These are phyloP conservation scores for Cucurbita pepo DNA, from an alignment of 306 rosid genomes.

Conservation along the genomic window DNA sequence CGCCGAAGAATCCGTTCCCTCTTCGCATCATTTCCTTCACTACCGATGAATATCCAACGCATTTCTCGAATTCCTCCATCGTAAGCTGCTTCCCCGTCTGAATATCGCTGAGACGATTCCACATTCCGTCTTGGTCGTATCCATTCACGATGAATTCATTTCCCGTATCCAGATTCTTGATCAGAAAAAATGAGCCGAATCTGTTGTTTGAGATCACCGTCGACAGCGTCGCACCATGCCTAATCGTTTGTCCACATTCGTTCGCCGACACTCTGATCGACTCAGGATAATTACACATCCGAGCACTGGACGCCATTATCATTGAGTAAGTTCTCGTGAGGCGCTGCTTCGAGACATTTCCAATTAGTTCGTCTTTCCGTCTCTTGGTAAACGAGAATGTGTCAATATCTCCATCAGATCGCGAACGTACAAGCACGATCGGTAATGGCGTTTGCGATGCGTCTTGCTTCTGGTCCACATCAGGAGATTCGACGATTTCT, in stretches of 20 bases:
- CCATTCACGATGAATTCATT: slow-evolving; percentile 71
- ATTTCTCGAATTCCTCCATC: slow-evolving; percentile 66
- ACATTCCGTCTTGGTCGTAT: slow-evolving; percentile 46
- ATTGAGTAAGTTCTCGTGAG: slow-evolving; percentile 33
- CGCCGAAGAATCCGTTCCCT: slow-evolving; percentile 3
- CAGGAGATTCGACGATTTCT: not conserved
- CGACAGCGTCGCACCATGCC: not conserved
- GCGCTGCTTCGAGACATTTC: slow-evolving; percentile 42
- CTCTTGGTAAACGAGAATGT: slow-evolving; percentile 12
- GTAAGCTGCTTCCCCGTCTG: slow-evolving; percentile 74
- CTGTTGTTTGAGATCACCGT: slow-evolving; percentile 2
- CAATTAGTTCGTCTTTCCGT: slow-evolving; percentile 36
- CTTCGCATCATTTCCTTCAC: slow-evolving; percentile 67
- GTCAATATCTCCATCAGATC: slow-evolving; percentile 56
- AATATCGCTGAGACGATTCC: slow-evolving; percentile 65
- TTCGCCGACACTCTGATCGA: slow-evolving; percentile 6
- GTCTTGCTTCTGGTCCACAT: not conserved
- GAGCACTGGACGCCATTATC: slow-evolving; percentile 2
- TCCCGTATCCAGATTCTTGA: slow-evolving; percentile 71
- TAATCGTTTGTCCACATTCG: not conserved
- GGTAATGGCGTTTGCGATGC: slow-evolving; percentile 9
- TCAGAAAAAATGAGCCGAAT: slow-evolving; percentile 48
- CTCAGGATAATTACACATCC: not conserved
- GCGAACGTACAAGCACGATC: slow-evolving; percentile 35
- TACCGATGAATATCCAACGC: slow-evolving; percentile 45